Evolutionary conservation across 2,329 filamentous ascomycete species (phyloP), one percentile per base, ranked within the genome.

Genomic region (Samsoniella hepiali): DNA sequence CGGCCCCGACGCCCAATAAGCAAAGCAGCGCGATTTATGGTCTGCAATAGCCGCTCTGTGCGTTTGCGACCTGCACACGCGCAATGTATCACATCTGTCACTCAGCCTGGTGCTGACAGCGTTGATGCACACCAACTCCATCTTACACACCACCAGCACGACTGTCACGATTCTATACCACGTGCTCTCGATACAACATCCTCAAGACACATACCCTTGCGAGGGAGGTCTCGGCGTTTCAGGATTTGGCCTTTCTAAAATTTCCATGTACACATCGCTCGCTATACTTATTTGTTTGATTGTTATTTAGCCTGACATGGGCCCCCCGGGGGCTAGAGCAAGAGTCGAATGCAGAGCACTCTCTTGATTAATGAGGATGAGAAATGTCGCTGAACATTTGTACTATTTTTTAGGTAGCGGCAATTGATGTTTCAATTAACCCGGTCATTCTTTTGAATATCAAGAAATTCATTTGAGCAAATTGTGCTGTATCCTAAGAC

Each of bases 291-390:
- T 31, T n/a, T 42, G 58, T 42, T 42, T 51, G 10, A 34, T 17
- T 36, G 22, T 32, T 34, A 15, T 17, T 36, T 44, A 9, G 38
- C 29, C 9, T 17, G 29, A 53, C n/a, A 27, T n/a, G 13, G 49
- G 49, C 58, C 1, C 10, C 58, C 1, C 10, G 9, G 29, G n/a
- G 31, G 27, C 17, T 11, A 17, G 17, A 27, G 49, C 45, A 50
- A 51, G 57, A 59, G 57, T 51, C 44, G 27, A 34, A 44, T 27
- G 29, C 27, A 61, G 36, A 32, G 58, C 44, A 22, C 22, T 22
- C 47, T 42, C 57, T 59, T 51, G 57, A 40, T 42, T 61, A 61
- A 61, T 61, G 49, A 53, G 49, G 58, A 61, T 54, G 58, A 45
- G 32, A 15, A 36, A 49, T 32, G 34, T 42, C 8, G 34, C 34